Percentiles rank a stretch among this genome's conserved stretches.
phyloP scores from a whole-genome alignment of 805 yeast species.

The Pichia sporocuriosa region DNA sequence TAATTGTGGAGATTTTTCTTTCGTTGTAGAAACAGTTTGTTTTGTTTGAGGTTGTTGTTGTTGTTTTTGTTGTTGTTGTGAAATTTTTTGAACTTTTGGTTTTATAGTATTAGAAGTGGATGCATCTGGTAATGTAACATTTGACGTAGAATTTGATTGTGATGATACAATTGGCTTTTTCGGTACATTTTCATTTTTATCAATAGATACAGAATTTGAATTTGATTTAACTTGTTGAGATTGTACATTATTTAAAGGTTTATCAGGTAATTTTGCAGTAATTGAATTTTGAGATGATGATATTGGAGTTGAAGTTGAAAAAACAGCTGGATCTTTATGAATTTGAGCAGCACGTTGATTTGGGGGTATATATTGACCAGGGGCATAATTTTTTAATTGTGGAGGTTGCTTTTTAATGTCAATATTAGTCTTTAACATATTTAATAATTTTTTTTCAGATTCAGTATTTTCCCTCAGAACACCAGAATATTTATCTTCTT shows the following conservation, averaged over 20 bases:
- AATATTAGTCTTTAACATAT: conserved; percentile 18
- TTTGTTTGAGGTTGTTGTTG: conserved; percentile 3
- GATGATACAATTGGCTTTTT: too few relatives aligned
- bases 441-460: conserved; percentile 22
- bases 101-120: too few relatives aligned
- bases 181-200: too few relatives aligned
- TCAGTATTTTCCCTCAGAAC: conserved; percentile 52
- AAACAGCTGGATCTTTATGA: conserved; percentile 61
- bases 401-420: neutral
- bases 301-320: conserved; percentile 38
- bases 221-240: too few relatives aligned
- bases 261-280: conserved; percentile 1
- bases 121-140: neutral
- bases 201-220: too few relatives aligned
- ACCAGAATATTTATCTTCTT: conserved; percentile 94
- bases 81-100: too few relatives aligned
- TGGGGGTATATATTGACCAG: conserved; percentile 49
- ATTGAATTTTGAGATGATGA: conserved; percentile 1
- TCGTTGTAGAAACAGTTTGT: too few relatives aligned
- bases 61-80: neutral
- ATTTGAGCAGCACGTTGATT: conserved; percentile 45
- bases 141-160: neutral
- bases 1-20: conserved; percentile 2
- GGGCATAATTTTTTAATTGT: conserved; percentile 19
- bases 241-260: neutral